Percentiles rank a stretch among this genome's conserved stretches.
Conservation (phyloP, 805 yeast genomes). For the Yarrowia keelungensis region DNA sequence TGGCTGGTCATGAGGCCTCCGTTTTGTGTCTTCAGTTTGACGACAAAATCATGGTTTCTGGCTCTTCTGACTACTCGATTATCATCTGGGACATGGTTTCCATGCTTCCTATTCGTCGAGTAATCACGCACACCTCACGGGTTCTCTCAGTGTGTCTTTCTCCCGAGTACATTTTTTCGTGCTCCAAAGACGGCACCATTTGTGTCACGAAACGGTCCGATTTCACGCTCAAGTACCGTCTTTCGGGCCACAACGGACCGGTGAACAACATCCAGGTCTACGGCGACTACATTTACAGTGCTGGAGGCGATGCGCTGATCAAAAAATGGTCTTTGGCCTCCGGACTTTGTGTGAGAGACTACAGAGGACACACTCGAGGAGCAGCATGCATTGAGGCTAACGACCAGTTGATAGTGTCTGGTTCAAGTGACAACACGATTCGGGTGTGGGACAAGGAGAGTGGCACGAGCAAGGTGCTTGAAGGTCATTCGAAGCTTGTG, state of each 20-base stretch:
- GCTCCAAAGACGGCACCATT: conserved; percentile 50
- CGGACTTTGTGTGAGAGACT: conserved; percentile 69
- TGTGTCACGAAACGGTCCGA: conserved; percentile 47
- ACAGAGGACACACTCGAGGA: conserved; percentile 82
- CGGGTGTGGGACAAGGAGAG: conserved; percentile 85
- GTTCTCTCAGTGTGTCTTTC: conserved; percentile 48
- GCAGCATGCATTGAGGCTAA: conserved; percentile 81
- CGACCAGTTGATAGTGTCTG: conserved; percentile 74
- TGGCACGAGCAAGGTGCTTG: conserved; percentile 72
- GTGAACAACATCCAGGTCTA: conserved; percentile 49
- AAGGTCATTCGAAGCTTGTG: conserved; percentile 86
- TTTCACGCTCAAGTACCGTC: conserved; percentile 41
- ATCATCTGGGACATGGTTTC: conserved; percentile 48
- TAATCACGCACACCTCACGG: conserved; percentile 45
- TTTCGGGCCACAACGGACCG: conserved; percentile 49
- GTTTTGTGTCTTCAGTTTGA: conserved; percentile 47
- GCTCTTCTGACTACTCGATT: conserved; percentile 49
- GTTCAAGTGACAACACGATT: conserved; percentile 85
- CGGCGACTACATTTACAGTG: conserved; percentile 47
- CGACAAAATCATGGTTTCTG: conserved; percentile 47
- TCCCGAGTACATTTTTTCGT: conserved; percentile 46
- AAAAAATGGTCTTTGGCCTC: conserved; percentile 82
- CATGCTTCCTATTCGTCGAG: conserved; percentile 44
- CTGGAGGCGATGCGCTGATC: conserved; percentile 75
- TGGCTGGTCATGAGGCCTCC: conserved; percentile 45